These are phyloP conservation scores for Anethum foeniculum DNA, from an alignment of 140 eudicot genomes.

Conservation along the genomic window DNA sequence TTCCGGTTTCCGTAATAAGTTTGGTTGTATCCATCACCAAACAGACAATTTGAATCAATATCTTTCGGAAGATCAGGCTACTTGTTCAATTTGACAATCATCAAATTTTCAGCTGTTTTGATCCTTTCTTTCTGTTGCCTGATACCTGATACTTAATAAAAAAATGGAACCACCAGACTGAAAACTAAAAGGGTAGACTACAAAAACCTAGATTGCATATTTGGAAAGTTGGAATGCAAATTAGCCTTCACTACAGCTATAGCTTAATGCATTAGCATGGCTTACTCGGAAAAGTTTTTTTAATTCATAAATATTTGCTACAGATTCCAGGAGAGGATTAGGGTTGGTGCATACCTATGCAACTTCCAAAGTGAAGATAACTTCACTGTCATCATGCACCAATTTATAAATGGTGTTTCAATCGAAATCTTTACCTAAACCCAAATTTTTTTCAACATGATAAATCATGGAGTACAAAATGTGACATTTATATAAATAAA, in stretches of 20 bases:
- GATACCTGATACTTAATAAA: neutral
- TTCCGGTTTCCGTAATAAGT: neutral
- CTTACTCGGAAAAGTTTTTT: neutral
- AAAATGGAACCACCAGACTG: neutral
- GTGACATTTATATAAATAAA: neutral
- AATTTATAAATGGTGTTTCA: neutral
- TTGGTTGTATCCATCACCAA: neutral
- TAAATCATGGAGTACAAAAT: neutral
- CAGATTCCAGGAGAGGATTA: neutral
- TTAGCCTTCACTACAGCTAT: neutral
- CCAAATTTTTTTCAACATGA: neutral
- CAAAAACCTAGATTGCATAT: neutral
- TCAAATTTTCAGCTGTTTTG: neutral
- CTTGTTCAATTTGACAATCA: neutral
- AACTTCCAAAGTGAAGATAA: neutral
- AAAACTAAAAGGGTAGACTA: neutral
- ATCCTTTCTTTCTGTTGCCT: neutral
- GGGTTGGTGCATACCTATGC: neutral
- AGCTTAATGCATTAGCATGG: neutral
- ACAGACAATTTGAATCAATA: neutral
- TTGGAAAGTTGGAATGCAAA: neutral
- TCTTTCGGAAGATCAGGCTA: neutral
- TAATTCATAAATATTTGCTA: neutral
- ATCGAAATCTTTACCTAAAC: neutral
- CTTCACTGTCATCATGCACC: neutral